A percentile compares a stretch with the other conserved stretches of the same genome.
Conservation (phyloP, 1,284 basidiomycete species). For the Somion occarium region DNA sequence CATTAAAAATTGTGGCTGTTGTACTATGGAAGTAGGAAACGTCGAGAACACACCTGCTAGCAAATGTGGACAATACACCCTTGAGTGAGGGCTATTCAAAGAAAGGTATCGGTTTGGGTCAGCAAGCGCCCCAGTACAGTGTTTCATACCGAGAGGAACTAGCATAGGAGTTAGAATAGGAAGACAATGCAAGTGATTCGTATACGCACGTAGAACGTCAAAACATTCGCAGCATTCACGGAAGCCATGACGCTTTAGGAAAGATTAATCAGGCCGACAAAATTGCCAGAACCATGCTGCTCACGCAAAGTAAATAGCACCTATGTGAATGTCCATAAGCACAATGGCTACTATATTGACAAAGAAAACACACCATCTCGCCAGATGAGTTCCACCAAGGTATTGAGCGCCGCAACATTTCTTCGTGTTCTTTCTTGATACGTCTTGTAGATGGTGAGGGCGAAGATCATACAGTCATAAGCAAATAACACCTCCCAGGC, state of each 20-base stretch:
- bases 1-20: background rate
- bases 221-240: slow-evolving; percentile 11
- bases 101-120: background rate
- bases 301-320: slow-evolving; percentile 16
- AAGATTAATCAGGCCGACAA: background rate
- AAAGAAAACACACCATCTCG: slow-evolving; percentile 13
- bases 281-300: background rate
- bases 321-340: slow-evolving; percentile 1
- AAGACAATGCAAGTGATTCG: background rate
- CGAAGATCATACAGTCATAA: slow-evolving; percentile 14
- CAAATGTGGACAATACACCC: slow-evolving; percentile 12
- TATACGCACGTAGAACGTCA: slow-evolving; percentile 15
- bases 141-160: background rate
- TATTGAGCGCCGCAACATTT: background rate
- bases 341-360: background rate
- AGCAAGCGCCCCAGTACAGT: background rate
- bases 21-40: background rate
- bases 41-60: slow-evolving; percentile 6
- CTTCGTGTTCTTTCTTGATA: slow-evolving; percentile 9
- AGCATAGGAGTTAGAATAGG: background rate
- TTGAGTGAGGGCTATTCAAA: slow-evolving; percentile 7
- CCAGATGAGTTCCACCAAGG: slow-evolving; percentile 10
- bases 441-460: slow-evolving; percentile 14
- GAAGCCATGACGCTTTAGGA: slow-evolving; percentile 12
- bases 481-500: slow-evolving; percentile 17